Evolutionary conservation across 306 rosid genomes (phyloP).

Genomic region (Cucumis hystrix): DNA sequence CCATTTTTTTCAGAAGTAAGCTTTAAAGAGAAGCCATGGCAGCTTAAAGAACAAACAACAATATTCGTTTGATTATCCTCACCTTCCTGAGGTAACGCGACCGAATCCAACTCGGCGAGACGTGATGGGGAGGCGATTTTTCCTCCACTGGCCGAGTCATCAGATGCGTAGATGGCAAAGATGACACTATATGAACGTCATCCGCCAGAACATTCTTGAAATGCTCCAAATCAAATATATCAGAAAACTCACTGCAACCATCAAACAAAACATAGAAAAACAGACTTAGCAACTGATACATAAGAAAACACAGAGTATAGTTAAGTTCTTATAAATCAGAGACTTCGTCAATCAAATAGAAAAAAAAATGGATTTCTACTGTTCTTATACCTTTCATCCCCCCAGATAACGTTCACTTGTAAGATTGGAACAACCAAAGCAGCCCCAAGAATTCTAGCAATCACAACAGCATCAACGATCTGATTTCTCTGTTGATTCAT

Average conservation of each 20-base stretch:
- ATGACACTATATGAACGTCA: constrained; percentile 72
- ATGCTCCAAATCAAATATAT: constrained; percentile 87
- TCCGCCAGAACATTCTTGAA: constrained; percentile 65
- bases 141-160: constrained; percentile 75
- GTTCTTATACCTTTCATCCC: constrained; percentile 72
- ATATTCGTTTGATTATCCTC: constrained; percentile 13
- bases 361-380: neutral
- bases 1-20: neutral
- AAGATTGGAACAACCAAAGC: constrained; percentile 84
- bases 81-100: constrained; percentile 66
- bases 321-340: neutral
- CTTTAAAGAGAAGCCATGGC: neutral
- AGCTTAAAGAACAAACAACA: constrained; percentile 3
- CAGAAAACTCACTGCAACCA: constrained; percentile 80
- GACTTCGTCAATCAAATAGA: neutral
- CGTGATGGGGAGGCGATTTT: constrained; percentile 63
- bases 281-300: neutral
- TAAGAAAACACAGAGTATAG: neutral
- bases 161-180: constrained; percentile 82
- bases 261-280: constrained; percentile 6
- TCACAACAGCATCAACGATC: constrained; percentile 94
- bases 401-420: constrained; percentile 97
- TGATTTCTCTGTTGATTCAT: constrained; percentile 97
- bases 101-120: constrained; percentile 74
- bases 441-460: constrained; percentile 96